These are phyloP conservation scores for Paramecium biaurelia DNA, from an alignment of 73 alveolate genomes.

Conservation along the genomic window DNA sequence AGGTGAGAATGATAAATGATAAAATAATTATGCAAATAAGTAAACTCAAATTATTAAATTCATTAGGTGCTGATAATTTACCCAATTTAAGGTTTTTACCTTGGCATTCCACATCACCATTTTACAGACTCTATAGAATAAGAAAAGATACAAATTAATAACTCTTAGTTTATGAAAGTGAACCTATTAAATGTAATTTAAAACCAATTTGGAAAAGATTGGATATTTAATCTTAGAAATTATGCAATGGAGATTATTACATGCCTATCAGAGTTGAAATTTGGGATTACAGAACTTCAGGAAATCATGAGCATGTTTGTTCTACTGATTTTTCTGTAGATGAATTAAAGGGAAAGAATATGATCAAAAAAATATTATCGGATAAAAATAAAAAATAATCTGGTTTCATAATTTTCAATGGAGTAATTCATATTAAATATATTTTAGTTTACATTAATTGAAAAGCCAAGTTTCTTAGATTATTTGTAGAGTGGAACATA, in stretches of 20 bases:
- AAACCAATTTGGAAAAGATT: conserved; percentile 67
- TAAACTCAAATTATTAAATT: not conserved
- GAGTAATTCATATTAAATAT: not conserved
- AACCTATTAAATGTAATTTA: conserved; percentile 16
- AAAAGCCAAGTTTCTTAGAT: conserved; percentile 72
- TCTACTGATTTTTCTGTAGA: conserved; percentile 61
- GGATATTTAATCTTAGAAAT: conserved; percentile 62
- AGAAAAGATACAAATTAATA: conserved; percentile 34
- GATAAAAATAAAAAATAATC: not conserved
- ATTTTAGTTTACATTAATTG: conserved; percentile 52
- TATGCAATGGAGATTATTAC: conserved; percentile 80
- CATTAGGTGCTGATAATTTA: conserved; percentile 42
- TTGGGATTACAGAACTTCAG: conserved; percentile 69
- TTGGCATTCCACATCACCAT: conserved; percentile 48
- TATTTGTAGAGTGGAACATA: conserved; percentile 81
- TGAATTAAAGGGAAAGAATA: not conserved
- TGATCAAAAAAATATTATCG: not conserved
- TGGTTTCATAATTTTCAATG: not conserved
- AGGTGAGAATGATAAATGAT: conserved; percentile 28
- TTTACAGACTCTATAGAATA: conserved; percentile 49
- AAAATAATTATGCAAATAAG: conserved; percentile 20
- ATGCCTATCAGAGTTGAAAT: conserved; percentile 70
- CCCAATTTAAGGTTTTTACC: conserved; percentile 38
- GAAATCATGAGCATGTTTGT: conserved; percentile 68
- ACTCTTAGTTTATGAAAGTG: conserved; percentile 60